Conservation (phyloP, 768 basidiomycete species). For the Auricularia sp. region DNA sequence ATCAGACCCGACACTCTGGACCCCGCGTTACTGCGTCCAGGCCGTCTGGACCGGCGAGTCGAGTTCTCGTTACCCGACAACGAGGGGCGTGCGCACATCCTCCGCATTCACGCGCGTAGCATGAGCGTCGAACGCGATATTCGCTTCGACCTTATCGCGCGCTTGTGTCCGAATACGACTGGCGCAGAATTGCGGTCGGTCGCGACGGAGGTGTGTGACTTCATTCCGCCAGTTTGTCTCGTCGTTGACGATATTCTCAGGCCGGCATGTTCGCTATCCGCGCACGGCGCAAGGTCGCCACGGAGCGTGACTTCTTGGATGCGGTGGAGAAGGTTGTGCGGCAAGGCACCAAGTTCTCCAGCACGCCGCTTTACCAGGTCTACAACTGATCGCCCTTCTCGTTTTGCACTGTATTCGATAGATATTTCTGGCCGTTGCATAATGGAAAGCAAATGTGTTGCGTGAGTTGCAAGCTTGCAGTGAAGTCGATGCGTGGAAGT, state of each 20-base stretch:
- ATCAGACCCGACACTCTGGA: constrained; percentile 89
- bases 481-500: no score
- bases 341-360: constrained; percentile 96
- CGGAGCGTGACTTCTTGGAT: constrained; percentile 94
- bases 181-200: constrained; percentile 97
- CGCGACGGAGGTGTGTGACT: constrained; percentile 55
- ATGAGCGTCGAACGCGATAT: constrained; percentile 98
- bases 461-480: no score
- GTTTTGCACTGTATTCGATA: not conserved
- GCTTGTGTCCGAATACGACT: constrained; percentile 94
- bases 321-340: constrained; percentile 97
- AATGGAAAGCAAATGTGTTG: no score
- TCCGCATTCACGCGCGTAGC: constrained; percentile 88
- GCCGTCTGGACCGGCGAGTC: constrained; percentile 91
- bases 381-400: constrained; percentile 52
- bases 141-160: constrained; percentile 93
- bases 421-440: not conserved
- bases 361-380: constrained; percentile 91
- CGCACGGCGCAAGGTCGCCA: constrained; percentile 89
- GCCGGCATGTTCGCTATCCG: constrained; percentile 99
- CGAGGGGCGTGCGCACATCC: constrained; percentile 93
- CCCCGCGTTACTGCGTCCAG: constrained; percentile 90
- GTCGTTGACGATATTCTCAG: constrained; percentile 25
- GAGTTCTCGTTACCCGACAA: constrained; percentile 93
- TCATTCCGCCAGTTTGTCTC: constrained; percentile 13